A percentile compares a stretch with the other conserved stretches of the same genome.
Conservation (phyloP, 495 filamentous ascomycete species). For the Hypoxylon lienhwacheense region DNA sequence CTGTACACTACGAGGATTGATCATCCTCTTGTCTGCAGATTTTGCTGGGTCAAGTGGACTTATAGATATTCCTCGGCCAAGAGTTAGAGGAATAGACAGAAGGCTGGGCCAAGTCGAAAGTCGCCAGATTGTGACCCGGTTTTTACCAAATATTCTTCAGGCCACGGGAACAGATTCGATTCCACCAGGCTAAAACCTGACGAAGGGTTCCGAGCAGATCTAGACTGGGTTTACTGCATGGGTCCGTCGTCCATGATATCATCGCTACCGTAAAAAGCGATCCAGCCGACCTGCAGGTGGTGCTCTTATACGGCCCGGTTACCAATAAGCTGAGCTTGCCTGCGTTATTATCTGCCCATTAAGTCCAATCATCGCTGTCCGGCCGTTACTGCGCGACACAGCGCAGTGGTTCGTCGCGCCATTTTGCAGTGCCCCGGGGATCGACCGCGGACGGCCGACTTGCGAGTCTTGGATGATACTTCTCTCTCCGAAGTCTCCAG, state of each 20-base stretch:
- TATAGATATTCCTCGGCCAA: too few species aligned
- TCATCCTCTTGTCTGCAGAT: too few species aligned
- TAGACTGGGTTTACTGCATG: conserved; percentile 25
- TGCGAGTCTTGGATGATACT: conserved; percentile 27
- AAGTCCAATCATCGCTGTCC: conserved; percentile 9
- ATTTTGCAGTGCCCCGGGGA: conserved; percentile 16
- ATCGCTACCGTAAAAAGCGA: conserved; percentile 25
- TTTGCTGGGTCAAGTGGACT: too few species aligned
- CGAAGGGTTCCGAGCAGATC: conserved; percentile 13
- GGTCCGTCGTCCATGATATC: conserved; percentile 37
- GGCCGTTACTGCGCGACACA: conserved; percentile 5
- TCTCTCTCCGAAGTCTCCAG: conserved; percentile 28
- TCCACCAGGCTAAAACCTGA: conserved; percentile 12
- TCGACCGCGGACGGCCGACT: conserved; percentile 2
- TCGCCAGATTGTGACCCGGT: conserved; percentile 9
- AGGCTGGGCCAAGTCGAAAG: conserved; percentile 15
- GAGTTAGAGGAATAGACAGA: too few species aligned
- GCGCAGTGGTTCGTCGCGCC: conserved; percentile 11
- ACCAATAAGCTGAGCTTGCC: conserved; percentile 19
- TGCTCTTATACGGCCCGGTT: conserved; percentile 30
- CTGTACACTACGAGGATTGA: too few species aligned
- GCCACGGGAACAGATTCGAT: background rate
- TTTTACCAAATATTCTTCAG: too few species aligned
- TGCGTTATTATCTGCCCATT: conserved; percentile 33
- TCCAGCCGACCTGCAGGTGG: conserved; percentile 23